Evolutionary conservation across 257 asterid genomes (phyloP), one percentile per base, ranked within the genome.

Genomic region (Jaltomata sinuosa): DNA sequence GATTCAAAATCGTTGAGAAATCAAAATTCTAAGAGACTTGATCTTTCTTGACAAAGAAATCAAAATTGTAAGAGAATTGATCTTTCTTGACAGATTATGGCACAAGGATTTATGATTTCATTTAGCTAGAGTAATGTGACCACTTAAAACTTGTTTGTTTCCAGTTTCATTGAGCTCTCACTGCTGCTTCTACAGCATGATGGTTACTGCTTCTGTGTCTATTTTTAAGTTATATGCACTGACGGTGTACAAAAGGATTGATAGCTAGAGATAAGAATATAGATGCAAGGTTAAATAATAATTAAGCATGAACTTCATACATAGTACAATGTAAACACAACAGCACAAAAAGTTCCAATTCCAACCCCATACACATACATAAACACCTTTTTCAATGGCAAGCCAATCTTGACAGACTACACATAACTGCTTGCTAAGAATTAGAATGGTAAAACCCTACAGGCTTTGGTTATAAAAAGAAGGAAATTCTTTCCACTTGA

Each of bases 331-430:
- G 42, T 77, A 40, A 77, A 77, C 25, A 49, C 62, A 49, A 77
- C 45, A 77, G 10, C 82, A 77, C 40, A 49, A 31, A 21, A 77
- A 29, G 45, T 49, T 77, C 42, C 64, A 49, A 27, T 49, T 77
- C 18, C 47, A 49, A 77, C 64, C 27, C 25, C 29, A 4, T 31
- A 18, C 64, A 49, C 29, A 77, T 29, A 49, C 45, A 9, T 11
- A 34, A 3, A 27, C 18, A 15, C 36, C 8, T 77, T 27, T 76
- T 47, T 16, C 62, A 0, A 61, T 18, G 72, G 84, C 77, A 81
- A 81, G 77, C 77, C 53, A 38, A 57, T 57, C 84, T 81, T 49
- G 54, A 55, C 74, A 72, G 74, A 55, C 83, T 84, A 40, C 83
- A 72, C 77, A 34, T 2, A 38, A 25, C 47, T 45, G 69, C 84